Conservation (phyloP, 345 rosid genomes). For the Gossypium turneri region DNA sequence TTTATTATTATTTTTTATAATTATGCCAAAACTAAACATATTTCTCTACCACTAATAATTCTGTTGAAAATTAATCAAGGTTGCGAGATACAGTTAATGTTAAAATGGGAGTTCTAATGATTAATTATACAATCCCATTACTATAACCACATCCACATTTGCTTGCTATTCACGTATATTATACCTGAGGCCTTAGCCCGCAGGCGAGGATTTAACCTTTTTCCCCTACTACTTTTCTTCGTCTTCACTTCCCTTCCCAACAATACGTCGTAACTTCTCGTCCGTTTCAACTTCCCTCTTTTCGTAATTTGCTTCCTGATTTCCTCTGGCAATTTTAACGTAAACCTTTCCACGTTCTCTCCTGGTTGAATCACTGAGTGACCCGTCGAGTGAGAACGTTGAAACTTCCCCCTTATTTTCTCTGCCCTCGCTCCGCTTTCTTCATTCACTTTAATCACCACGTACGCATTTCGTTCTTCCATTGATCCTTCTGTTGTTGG, state of each 20-base stretch:
- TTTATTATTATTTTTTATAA: neutral
- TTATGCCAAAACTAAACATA: neutral
- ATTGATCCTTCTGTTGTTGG: neutral
- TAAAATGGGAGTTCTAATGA: neutral
- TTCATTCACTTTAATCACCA: constrained; percentile 28
- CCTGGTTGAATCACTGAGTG: constrained; percentile 39
- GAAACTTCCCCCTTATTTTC: constrained; percentile 28
- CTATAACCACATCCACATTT: neutral
- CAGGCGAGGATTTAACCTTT: neutral
- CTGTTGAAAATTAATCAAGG: neutral
- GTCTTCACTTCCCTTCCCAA: constrained; percentile 28
- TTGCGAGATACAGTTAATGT: neutral
- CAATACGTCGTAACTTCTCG: constrained; percentile 35
- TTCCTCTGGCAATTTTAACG: constrained; percentile 53
- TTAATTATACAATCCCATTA: neutral
- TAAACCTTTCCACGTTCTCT: constrained; percentile 33
- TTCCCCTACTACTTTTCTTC: constrained; percentile 24
- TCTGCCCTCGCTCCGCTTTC: constrained; percentile 16
- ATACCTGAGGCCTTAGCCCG: neutral
- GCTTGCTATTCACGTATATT: neutral
- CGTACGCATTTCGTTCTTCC: constrained; percentile 16
- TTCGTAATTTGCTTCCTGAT: constrained; percentile 26
- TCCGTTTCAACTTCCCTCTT: constrained; percentile 33
- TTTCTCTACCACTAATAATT: neutral
- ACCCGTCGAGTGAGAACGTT: constrained; percentile 54